Conservation (phyloP, 2,329 filamentous ascomycete genomes). For the Scedosporium minutisporum region DNA sequence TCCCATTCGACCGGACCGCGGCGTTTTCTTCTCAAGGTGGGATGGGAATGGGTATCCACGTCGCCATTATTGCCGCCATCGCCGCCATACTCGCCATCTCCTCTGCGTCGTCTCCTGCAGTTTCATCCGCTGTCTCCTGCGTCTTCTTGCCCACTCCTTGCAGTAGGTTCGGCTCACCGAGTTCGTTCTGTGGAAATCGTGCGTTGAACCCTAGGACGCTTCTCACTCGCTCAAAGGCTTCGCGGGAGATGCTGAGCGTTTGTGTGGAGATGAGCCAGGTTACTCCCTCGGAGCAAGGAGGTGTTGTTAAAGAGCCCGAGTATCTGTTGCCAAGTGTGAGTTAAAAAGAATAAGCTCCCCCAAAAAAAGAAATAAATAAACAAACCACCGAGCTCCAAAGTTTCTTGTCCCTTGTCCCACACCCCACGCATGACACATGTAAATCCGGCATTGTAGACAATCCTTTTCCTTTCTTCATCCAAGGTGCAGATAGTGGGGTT, state of each 20-base stretch:
- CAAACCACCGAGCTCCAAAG: neutral
- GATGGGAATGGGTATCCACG: neutral
- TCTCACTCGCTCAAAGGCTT: conserved; percentile 42
- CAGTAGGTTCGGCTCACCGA: conserved; percentile 34
- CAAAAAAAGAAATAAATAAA: neutral
- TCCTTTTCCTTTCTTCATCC: neutral
- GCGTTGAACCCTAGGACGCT: conserved; percentile 45
- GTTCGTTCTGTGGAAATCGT: conserved; percentile 41
- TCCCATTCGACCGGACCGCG: neutral
- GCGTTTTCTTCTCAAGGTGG: neutral
- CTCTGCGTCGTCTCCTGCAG: neutral
- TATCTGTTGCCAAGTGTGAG: conserved; percentile 30
- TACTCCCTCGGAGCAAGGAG: conserved; percentile 49
- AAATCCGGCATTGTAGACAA: neutral
- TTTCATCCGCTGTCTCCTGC: neutral
- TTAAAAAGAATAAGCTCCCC: neutral
- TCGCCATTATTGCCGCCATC: neutral
- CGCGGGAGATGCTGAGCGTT: conserved; percentile 35
- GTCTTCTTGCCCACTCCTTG: conserved; percentile 12
- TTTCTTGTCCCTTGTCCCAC: neutral
- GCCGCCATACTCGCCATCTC: neutral
- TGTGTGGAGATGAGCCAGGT: conserved; percentile 41
- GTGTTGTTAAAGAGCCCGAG: conserved; percentile 52
- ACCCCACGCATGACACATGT: neutral
- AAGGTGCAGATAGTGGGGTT: neutral